Percentiles rank a stretch among this genome's conserved stretches.
Evolutionary conservation across 2,329 filamentous ascomycete genomes (phyloP).

Genomic region (Rosellinia necatrix): DNA sequence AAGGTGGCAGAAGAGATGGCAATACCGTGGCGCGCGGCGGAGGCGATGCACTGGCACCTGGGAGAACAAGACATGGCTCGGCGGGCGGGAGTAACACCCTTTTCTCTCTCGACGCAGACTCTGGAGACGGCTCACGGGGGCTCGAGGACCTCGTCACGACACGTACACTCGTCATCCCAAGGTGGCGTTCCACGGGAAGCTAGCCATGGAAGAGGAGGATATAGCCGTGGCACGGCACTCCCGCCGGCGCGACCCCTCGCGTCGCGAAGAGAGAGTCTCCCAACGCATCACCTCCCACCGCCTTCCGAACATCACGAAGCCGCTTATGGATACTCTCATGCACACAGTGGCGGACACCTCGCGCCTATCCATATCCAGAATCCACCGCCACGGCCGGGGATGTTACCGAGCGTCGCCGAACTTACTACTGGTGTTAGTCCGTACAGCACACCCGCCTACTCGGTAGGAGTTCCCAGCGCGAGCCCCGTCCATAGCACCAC

Average conservation of each 20-base stretch:
- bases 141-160: conserved; percentile 46
- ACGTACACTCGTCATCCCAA: conserved; percentile 52
- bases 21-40: conserved; percentile 91
- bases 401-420: conserved; percentile 65
- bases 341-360: conserved; percentile 48
- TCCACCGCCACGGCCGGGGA: conserved; percentile 46
- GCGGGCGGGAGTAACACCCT: conserved; percentile 86
- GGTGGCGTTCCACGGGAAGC: conserved; percentile 50
- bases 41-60: conserved; percentile 98
- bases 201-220: conserved; percentile 48
- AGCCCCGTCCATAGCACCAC: conserved; percentile 46
- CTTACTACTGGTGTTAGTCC: conserved; percentile 67
- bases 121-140: conserved; percentile 48
- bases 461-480: conserved; percentile 46
- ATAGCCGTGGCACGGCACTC: conserved; percentile 26
- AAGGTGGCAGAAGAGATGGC: conserved; percentile 94
- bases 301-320: conserved; percentile 31
- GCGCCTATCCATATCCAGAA: conserved; percentile 57
- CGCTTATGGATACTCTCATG: conserved; percentile 38
- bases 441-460: conserved; percentile 63
- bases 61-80: conserved; percentile 93
- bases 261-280: conserved; percentile 49
- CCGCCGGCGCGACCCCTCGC: conserved; percentile 43
- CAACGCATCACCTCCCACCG: conserved; percentile 36
- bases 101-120: conserved; percentile 67